Evolutionary conservation across 768 basidiomycete species (phyloP).

Genomic region (Clathrus columnatus): DNA sequence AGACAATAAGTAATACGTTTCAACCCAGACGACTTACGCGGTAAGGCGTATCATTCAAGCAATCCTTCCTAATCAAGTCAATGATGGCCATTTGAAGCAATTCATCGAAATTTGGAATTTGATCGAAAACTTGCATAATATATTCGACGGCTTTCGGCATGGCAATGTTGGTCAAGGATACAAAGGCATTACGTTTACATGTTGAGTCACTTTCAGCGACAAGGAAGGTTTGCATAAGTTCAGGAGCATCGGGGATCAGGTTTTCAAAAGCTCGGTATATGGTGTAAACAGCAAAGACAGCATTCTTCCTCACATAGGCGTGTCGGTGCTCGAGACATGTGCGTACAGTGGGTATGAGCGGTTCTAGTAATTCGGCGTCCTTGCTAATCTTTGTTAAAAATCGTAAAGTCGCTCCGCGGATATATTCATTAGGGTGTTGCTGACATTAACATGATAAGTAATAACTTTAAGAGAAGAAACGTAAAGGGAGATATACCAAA

Average conservation of each 20-base stretch:
- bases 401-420: slow-evolving; percentile 93
- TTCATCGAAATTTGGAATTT: slow-evolving; percentile 77
- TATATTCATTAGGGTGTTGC: slow-evolving; percentile 99
- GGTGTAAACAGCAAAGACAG: slow-evolving; percentile 90
- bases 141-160: slow-evolving; percentile 91
- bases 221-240: slow-evolving; percentile 93
- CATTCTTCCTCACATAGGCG: slow-evolving; percentile 96
- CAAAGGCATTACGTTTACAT: slow-evolving; percentile 96
- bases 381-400: slow-evolving; percentile 93
- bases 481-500: slow-evolving; percentile 47
- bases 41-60: slow-evolving; percentile 74
- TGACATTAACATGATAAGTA: no score
- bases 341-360: slow-evolving; percentile 87
- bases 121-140: slow-evolving; percentile 77
- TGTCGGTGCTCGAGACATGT: slow-evolving; percentile 95
- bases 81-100: slow-evolving; percentile 92
- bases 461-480: slow-evolving; percentile 7
- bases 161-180: slow-evolving; percentile 70
- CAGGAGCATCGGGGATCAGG: slow-evolving; percentile 93
- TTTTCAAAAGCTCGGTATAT: slow-evolving; percentile 93
- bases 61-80: slow-evolving; percentile 86
- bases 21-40: slow-evolving; percentile 42
- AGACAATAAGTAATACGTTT: not conserved
- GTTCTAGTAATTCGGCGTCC: slow-evolving; percentile 91
- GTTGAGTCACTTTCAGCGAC: slow-evolving; percentile 92